phyloP scores from a whole-genome alignment of 805 yeast species.

The Candida awuae region DNA sequence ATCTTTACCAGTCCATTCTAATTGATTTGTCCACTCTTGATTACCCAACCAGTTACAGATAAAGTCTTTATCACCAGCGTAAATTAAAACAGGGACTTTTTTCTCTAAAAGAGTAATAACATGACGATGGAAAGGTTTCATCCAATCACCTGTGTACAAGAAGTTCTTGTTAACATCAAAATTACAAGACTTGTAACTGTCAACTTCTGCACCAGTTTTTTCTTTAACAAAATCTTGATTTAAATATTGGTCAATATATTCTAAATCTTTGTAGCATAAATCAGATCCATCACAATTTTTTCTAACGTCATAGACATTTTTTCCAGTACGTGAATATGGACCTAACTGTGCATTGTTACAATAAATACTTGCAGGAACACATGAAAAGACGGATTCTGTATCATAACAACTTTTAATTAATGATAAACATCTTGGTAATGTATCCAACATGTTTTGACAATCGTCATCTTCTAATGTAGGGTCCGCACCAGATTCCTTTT shows the following conservation, averaged over 20 bases:
- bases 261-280: conserved; percentile 45
- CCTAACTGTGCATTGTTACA: conserved; percentile 56
- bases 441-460: conserved; percentile 55
- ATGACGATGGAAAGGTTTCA: conserved; percentile 53
- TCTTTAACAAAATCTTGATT: conserved; percentile 46
- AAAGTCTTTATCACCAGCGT: conserved; percentile 93
- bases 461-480: conserved; percentile 62
- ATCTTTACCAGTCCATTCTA: conserved; percentile 51
- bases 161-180: conserved; percentile 44
- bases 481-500: conserved; percentile 61
- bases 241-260: conserved; percentile 42
- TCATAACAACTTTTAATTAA: conserved; percentile 61
- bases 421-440: conserved; percentile 57
- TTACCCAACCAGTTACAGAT: conserved; percentile 93
- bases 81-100: conserved; percentile 71
- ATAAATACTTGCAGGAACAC: conserved; percentile 58
- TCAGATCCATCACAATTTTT: conserved; percentile 42
- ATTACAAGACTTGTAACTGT: conserved; percentile 43
- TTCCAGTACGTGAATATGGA: conserved; percentile 49
- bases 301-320: conserved; percentile 61
- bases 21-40: conserved; percentile 67
- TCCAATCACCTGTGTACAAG: conserved; percentile 54
- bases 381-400: conserved; percentile 45
- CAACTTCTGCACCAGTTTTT: conserved; percentile 49
- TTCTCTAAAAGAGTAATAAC: conserved; percentile 54